phyloP scores from a whole-genome alignment of 2,329 filamentous ascomycete species.

The Gaeumannomyces sp. region DNA sequence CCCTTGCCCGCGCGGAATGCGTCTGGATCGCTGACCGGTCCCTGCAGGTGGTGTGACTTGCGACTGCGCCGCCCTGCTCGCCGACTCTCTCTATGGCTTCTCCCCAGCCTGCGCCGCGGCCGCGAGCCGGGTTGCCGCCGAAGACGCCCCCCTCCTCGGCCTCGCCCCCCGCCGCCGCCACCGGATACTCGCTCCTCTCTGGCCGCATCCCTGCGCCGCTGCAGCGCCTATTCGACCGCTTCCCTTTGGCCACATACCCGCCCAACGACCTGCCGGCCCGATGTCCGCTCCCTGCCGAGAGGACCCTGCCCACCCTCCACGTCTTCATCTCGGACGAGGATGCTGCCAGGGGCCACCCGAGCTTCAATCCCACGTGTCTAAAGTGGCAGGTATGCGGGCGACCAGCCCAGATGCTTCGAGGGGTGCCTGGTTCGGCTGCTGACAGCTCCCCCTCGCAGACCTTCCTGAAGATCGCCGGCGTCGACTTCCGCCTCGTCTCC shows the following conservation, averaged over 20 bases:
- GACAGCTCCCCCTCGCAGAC: constrained; percentile 46
- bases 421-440: not conserved
- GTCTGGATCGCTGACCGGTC: not conserved
- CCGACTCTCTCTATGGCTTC: not conserved
- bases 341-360: constrained; percentile 56
- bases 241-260: constrained; percentile 72
- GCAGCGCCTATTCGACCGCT: constrained; percentile 75
- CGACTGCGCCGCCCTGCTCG: constrained; percentile 4
- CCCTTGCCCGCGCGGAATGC: not conserved
- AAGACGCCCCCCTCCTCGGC: constrained; percentile 1
- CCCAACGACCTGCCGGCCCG: constrained; percentile 68
- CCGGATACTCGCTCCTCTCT: constrained; percentile 37
- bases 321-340: constrained; percentile 67
- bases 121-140: constrained; percentile 1
- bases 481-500: constrained; percentile 59
- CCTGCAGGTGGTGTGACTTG: not conserved
- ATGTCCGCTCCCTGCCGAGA: constrained; percentile 32
- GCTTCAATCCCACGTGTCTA: constrained; percentile 86
- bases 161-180: not conserved
- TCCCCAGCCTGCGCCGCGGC: not conserved
- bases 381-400: constrained; percentile 77
- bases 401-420: not conserved
- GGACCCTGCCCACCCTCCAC: constrained; percentile 54
- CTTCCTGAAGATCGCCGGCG: constrained; percentile 69
- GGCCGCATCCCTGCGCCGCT: constrained; percentile 61